Evolutionary conservation across 805 yeast species (phyloP), one percentile per base, ranked within the genome.

Genomic region (Phaffomyces thermotolerans): DNA sequence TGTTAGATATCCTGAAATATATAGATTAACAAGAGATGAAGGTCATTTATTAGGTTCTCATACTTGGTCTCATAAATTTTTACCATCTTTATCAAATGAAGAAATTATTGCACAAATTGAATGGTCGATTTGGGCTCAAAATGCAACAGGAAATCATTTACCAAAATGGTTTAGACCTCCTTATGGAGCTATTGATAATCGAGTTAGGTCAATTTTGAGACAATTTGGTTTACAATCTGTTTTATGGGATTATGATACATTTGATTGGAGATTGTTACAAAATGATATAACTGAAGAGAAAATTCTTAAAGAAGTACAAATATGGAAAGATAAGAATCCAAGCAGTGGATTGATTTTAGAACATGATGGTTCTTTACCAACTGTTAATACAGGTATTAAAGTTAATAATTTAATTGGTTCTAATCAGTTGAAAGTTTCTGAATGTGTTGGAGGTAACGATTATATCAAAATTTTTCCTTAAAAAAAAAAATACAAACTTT

Each of bases 61-160:
- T 60, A 87, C 97, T 0, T 91, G 96, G 96, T 79, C 89, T 1
- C 98, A 91, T 66, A 79, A 80, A 45, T 86, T 82, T 54, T 72
- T 91, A 47, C 96, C 97, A 2, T 63, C 79, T 1, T 68, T 90
- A 44, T 63, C 79, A 22, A 89, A 89, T 58, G 91, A 88, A 63
- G 76, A 86, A 48, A 78, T 91, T 17, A 79, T 84, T 44, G 95
- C 97, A 0, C 95, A 91, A 60, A 65, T 91, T 33, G 82, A 90
- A 62, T 91, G 99, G 99, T 81, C 95, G 2, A 79, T 88, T 29
- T 91, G 97, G 97, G 96, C 97, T 6, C 86, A 90, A 89, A 90
- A 91, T 66, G 96, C 96, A 1, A 89, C 97, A 0, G 85, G 87
- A 0, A 71, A 80, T 24, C 90, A 89, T 55, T 59, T 85, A 9